These are phyloP conservation scores for Marasmius tenuissimus DNA, from an alignment of 1,284 basidiomycete genomes.

Conservation along the genomic window DNA sequence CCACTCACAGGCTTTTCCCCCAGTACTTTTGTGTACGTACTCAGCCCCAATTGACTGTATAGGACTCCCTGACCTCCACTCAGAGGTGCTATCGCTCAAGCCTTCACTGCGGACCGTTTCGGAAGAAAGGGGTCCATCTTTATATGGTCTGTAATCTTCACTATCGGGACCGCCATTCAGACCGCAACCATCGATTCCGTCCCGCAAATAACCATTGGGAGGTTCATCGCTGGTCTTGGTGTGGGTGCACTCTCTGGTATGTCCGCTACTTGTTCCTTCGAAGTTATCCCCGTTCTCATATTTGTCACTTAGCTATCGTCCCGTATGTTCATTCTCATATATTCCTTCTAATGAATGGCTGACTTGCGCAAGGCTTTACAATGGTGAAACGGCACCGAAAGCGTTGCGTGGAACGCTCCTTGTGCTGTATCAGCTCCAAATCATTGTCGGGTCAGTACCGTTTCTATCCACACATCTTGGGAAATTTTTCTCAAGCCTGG, in stretches of 20 bases:
- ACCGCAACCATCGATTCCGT: conserved; percentile 62
- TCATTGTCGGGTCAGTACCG: conserved; percentile 60
- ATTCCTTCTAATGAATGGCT: neutral
- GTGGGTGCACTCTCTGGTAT: conserved; percentile 75
- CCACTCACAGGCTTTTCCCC: conserved; percentile 5
- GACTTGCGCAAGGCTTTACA: conserved; percentile 49
- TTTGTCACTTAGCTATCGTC: conserved; percentile 57
- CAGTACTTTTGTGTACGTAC: conserved; percentile 61
- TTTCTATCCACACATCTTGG: neutral
- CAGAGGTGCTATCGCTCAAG: conserved; percentile 71
- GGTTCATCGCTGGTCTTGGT: conserved; percentile 71
- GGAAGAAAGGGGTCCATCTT: conserved; percentile 74
- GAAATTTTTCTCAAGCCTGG: conserved; percentile 2
- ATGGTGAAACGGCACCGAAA: conserved; percentile 79
- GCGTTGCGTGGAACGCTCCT: conserved; percentile 72
- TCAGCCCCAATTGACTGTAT: neutral
- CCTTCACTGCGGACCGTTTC: conserved; percentile 74
- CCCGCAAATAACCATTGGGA: conserved; percentile 67
- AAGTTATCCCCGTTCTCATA: neutral
- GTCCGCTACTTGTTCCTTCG: conserved; percentile 12
- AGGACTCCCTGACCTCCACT: neutral
- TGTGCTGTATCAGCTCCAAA: conserved; percentile 77
- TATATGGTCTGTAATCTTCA: conserved; percentile 78
- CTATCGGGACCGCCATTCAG: conserved; percentile 70
- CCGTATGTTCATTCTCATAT: conserved; percentile 38